Percentiles rank a stretch among this genome's conserved stretches.
These are phyloP conservation scores for Hypomontagnella monticulosa DNA, from an alignment of 495 filamentous ascomycete species.

Conservation along the genomic window DNA sequence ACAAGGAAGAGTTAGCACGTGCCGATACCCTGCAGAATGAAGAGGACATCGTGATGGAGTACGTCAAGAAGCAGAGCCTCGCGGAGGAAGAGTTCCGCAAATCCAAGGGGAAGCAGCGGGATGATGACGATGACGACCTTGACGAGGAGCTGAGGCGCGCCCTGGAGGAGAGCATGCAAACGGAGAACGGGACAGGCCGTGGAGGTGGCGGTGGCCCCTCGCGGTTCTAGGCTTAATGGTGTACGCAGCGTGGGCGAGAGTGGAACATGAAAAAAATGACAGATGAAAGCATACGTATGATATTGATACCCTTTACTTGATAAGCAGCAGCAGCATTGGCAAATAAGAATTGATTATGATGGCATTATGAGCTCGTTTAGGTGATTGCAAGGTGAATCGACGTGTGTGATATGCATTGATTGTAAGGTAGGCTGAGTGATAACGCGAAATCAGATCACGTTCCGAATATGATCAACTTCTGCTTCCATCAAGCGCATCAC, in stretches of 20 bases:
- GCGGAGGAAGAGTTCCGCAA: slow-evolving; percentile 66
- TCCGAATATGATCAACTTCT: no score
- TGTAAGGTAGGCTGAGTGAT: no score
- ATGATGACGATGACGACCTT: slow-evolving; percentile 44
- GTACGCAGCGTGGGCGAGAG: not conserved
- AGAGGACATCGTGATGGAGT: slow-evolving; percentile 78
- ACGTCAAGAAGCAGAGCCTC: slow-evolving; percentile 80
- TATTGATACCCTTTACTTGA: slow-evolving; percentile 14
- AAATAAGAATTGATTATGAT: not conserved
- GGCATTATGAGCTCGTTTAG: not conserved
- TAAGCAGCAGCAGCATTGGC: not conserved
- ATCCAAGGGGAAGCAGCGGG: slow-evolving; percentile 35
- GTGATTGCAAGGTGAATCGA: no score
- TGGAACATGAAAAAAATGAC: not conserved
- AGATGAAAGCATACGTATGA: not conserved
- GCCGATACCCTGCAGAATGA: slow-evolving; percentile 62
- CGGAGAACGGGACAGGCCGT: slow-evolving; percentile 1
- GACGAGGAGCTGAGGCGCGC: slow-evolving; percentile 59
- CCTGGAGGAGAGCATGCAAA: slow-evolving; percentile 59
- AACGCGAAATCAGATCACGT: no score
- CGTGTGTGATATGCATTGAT: no score
- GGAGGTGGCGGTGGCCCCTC: slow-evolving; percentile 42
- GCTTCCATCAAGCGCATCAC: no score
- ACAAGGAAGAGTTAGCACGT: slow-evolving; percentile 51
- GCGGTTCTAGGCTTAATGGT: slow-evolving; percentile 16